Conservation (phyloP, 345 rosid genomes). For the Euphorbia lathyris region DNA sequence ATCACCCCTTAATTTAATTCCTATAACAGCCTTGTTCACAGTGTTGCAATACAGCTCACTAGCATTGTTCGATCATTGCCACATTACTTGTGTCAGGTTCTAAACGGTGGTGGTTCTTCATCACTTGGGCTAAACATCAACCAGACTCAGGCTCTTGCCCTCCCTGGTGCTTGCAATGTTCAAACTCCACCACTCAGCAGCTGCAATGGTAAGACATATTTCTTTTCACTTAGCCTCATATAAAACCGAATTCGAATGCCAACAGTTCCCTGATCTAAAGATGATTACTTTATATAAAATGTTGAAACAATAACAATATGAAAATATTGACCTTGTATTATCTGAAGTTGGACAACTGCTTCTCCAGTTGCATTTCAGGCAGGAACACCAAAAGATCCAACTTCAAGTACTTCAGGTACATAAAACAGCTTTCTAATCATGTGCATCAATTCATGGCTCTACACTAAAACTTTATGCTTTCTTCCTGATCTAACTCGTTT, state of each 20-base stretch:
- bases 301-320: too few relatives aligned
- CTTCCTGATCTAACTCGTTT: background rate
- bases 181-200: conserved; percentile 65
- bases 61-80: conserved; percentile 59
- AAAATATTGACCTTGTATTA: conserved; percentile 11
- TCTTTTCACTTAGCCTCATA: too few relatives aligned
- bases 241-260: too few relatives aligned
- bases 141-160: conserved; percentile 49
- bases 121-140: conserved; percentile 66
- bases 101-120: conserved; percentile 55
- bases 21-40: conserved; percentile 37
- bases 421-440: too few relatives aligned
- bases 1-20: too few relatives aligned
- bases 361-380: conserved; percentile 53
- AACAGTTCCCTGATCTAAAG: too few relatives aligned
- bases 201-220: too few relatives aligned
- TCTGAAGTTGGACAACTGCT: conserved; percentile 16
- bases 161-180: conserved; percentile 77
- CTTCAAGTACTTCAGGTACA: conserved; percentile 66
- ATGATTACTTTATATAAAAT: background rate
- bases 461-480: background rate
- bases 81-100: conserved; percentile 68
- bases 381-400: conserved; percentile 44
- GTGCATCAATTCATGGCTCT: too few relatives aligned
- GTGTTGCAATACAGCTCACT: conserved; percentile 72